Evolutionary conservation across 116 monocot species (phyloP).

Genomic region (Iris pallida): DNA sequence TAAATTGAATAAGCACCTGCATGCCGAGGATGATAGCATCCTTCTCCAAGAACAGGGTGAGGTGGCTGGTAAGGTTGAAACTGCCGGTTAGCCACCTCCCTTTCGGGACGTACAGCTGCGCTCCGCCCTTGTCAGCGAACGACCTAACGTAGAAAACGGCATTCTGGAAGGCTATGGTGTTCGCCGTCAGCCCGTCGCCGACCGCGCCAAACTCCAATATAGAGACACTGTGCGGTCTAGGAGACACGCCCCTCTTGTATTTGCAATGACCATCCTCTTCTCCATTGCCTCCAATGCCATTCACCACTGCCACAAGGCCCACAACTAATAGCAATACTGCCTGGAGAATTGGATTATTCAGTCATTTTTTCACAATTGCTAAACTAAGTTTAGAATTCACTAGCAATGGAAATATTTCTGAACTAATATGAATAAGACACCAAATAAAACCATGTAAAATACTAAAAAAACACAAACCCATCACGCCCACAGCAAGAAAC

Average conservation of each 20-base stretch:
- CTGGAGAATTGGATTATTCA: slow-evolving; percentile 10
- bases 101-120: slow-evolving; percentile 83
- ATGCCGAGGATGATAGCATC: slow-evolving; percentile 70
- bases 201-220: slow-evolving; percentile 90
- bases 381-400: too few relatives aligned
- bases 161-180: slow-evolving; percentile 86
- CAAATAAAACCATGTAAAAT: too few relatives aligned
- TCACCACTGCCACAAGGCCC: slow-evolving; percentile 2
- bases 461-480: too few relatives aligned
- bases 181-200: slow-evolving; percentile 71
- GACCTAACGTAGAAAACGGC: slow-evolving; percentile 86
- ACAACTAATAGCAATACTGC: slow-evolving; percentile 25
- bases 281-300: slow-evolving; percentile 12
- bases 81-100: slow-evolving; percentile 85
- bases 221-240: slow-evolving; percentile 83
- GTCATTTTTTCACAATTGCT: too few relatives aligned
- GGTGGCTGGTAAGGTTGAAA: slow-evolving; percentile 86
- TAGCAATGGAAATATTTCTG: too few relatives aligned
- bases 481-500: too few relatives aligned
- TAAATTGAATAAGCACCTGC: slow-evolving; percentile 30
- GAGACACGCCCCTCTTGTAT: slow-evolving; percentile 8
- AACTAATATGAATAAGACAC: too few relatives aligned
- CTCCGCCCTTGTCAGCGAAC: slow-evolving; percentile 91
- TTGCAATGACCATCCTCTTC: slow-evolving; percentile 23
- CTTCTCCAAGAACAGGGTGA: slow-evolving; percentile 81